Evolutionary conservation across 2,329 filamentous ascomycete genomes (phyloP).

Genomic region (Stachybotrys chlorohalonatus): DNA sequence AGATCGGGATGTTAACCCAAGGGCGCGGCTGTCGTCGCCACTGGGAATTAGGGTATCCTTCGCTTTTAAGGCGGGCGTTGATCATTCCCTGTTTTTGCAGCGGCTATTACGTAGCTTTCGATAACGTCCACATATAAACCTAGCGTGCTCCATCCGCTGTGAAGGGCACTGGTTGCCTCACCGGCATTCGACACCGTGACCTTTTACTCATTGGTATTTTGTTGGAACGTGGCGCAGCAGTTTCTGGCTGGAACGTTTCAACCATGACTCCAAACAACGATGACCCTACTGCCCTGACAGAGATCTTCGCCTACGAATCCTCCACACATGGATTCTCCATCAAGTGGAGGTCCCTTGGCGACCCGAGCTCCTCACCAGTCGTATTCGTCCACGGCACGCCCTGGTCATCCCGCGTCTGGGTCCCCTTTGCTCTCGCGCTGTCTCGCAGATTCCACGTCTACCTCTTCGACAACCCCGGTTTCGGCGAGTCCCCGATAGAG

Average conservation of each 20-base stretch:
- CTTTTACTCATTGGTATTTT: too few species aligned
- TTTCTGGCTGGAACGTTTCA: too few species aligned
- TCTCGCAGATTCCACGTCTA: constrained; percentile 26
- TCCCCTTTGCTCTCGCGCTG: constrained; percentile 22
- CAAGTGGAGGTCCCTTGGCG: constrained; percentile 23
- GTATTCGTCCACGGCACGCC: constrained; percentile 38
- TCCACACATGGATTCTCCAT: constrained; percentile 17
- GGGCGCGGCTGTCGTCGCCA: too few species aligned
- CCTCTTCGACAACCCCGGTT: constrained; percentile 36
- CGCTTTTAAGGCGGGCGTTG: too few species aligned
- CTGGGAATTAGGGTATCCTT: too few species aligned
- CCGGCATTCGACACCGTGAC: too few species aligned
- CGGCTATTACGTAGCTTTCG: not conserved
- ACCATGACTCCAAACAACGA: not conserved
- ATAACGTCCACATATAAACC: not conserved
- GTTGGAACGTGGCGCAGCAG: too few species aligned
- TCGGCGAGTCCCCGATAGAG: constrained; percentile 25
- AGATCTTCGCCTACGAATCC: constrained; percentile 20
- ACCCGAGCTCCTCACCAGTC: constrained; percentile 17
- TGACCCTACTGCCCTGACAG: constrained; percentile 5
- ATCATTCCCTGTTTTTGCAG: not conserved
- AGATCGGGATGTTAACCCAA: too few species aligned
- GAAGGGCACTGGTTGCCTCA: too few species aligned
- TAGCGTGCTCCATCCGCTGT: not conserved
- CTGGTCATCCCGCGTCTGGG: constrained; percentile 33